Evolutionary conservation across 108 stramenopile genomes (phyloP).

Genomic region (Stephanodiscus triporus): DNA sequence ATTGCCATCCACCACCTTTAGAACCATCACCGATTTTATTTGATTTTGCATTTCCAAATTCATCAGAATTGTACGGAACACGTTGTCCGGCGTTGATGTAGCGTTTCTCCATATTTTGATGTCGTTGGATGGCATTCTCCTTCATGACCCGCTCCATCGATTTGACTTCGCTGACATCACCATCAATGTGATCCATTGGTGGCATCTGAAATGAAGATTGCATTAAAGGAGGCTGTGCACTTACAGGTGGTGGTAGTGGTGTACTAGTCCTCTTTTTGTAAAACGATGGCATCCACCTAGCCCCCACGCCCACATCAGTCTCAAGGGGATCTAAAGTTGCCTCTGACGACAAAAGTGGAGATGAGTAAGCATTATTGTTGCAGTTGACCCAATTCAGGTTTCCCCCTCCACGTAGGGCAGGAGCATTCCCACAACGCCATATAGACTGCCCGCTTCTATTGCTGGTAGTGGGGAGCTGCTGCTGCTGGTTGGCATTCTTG

Average conservation of each 20-base stretch:
- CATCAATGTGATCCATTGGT: neutral
- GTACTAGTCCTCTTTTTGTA: constrained; percentile 4
- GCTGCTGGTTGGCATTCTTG: neutral
- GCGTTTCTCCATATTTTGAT: constrained; percentile 38
- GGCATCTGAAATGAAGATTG: neutral
- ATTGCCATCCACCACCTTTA: neutral
- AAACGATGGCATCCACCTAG: constrained; percentile 17
- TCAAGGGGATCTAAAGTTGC: neutral
- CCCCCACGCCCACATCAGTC: neutral
- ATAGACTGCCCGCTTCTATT: neutral
- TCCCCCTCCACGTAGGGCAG: neutral
- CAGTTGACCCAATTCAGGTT: neutral
- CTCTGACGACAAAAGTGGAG: neutral
- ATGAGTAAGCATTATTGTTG: neutral
- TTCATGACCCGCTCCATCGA: constrained; percentile 39
- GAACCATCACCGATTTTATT: neutral
- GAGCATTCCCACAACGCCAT: neutral
- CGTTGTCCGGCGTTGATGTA: constrained; percentile 40
- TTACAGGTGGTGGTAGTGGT: neutral
- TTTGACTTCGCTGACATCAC: neutral
- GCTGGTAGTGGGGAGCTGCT: neutral
- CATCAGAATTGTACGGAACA: constrained; percentile 30
- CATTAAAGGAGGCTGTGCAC: neutral
- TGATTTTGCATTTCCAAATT: constrained; percentile 9
- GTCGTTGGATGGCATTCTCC: constrained; percentile 22